Percentiles rank a stretch among this genome's conserved stretches.
Conservation (phyloP, 208 protist genomes). For the Lotmaria passim region DNA sequence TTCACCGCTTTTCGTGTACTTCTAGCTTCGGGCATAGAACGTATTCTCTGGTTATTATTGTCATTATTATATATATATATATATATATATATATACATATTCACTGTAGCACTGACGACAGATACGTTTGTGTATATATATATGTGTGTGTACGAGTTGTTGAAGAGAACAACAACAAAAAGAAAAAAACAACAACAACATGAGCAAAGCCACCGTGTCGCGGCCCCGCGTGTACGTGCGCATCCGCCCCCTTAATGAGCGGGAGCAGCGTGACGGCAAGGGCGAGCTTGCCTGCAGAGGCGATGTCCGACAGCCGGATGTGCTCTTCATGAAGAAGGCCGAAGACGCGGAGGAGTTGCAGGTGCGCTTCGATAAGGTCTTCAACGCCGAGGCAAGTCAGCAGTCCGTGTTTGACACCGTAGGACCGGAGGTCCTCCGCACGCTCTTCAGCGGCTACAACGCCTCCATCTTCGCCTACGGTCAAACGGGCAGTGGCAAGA, state of each 20-base stretch:
- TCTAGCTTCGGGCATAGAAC: too few species aligned
- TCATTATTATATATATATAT: too few species aligned
- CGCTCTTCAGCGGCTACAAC: slow-evolving; percentile 90
- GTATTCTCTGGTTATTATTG: too few species aligned
- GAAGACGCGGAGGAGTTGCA: slow-evolving; percentile 64
- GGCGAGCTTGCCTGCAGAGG: slow-evolving; percentile 69
- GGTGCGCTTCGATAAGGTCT: slow-evolving; percentile 87
- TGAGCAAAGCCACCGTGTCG: slow-evolving; percentile 79
- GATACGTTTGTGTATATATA: too few species aligned
- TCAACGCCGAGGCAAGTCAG: slow-evolving; percentile 58
- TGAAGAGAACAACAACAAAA: too few species aligned
- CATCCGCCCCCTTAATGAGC: slow-evolving; percentile 88
- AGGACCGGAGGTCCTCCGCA: slow-evolving; percentile 66
- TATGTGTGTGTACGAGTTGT: too few species aligned
- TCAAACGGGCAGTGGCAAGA: slow-evolving; percentile 96
- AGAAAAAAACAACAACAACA: slow-evolving; percentile 15
- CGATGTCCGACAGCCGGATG: slow-evolving; percentile 63
- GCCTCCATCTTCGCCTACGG: slow-evolving; percentile 95
- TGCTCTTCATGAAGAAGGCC: slow-evolving; percentile 83
- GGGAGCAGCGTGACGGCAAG: slow-evolving; percentile 71
- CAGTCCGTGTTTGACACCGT: slow-evolving; percentile 68
- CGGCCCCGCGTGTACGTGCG: slow-evolving; percentile 90
- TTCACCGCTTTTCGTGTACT: too few species aligned
- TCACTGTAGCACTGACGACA: too few species aligned
- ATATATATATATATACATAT: too few species aligned